Evolutionary conservation across 768 basidiomycete species (phyloP), one percentile per base, ranked within the genome.

Genomic region (button mushroom (Agaricus bisporus)): DNA sequence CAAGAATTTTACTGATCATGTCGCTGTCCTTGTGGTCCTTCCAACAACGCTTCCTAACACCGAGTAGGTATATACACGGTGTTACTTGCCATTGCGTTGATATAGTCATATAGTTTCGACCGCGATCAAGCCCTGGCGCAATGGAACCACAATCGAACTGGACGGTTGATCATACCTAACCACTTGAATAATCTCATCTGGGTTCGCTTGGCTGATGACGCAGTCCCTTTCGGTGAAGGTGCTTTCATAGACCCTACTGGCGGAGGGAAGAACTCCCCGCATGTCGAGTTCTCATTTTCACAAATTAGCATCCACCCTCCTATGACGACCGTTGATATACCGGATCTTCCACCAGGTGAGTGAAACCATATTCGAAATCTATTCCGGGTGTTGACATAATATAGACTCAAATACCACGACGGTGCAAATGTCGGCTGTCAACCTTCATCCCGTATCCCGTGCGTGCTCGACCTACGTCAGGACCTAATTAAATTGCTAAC

Each of bases 1-100:
- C 10, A 59, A 57, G 41, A 64, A 64, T 25, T 32, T 63, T 39
- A 55, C 56, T 6, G 63, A 64, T 36, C 63, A 64, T 26, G 41
- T 44, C 12, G 46, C 44, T 15, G 52, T 49, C 3, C 39, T 48
- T 2, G 46, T 25, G 14, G 32, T 48, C 15, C 47, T 48, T 18
- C 39, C 38, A 39, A 54, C 53, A 14, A 54, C 46, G 18, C 39
- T 54, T 17, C 47, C 20, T 22, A 41, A 41, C 12, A 54, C 53
- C 18, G 53, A 54, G 53, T 54, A 28, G 35, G 53, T 9, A 4
- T 12, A 12, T 10, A 11, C 15, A 11, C n/a, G 4, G 0, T 25
- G 17, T 15, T 5, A 35, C 7, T 12, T 9, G 12, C 2, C 12
- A 18, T 10, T 37, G 35, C 11, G 15, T n/a, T 54, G 17, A 54